phyloP scores from a whole-genome alignment of 352 stramenopile genomes.

The Pythium volutum region DNA sequence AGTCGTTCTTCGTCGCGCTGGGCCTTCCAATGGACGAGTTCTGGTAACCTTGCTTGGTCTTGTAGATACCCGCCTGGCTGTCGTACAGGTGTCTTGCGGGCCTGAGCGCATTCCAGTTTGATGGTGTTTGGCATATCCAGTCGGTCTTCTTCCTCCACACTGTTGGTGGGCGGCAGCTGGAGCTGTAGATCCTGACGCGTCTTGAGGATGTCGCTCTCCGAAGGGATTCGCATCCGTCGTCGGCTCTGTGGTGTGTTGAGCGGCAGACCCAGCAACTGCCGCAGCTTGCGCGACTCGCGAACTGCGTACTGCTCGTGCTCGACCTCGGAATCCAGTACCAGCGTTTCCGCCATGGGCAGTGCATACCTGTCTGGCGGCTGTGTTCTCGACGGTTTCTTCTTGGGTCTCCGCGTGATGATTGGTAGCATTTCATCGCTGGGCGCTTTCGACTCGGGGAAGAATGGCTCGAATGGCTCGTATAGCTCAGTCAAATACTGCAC shows the following conservation, averaged over 20 bases:
- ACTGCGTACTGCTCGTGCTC: conserved; percentile 23
- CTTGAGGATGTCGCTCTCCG: conserved; percentile 26
- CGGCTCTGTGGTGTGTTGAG: conserved; percentile 15
- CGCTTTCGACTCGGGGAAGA: conserved; percentile 37
- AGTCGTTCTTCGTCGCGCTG: conserved; percentile 1
- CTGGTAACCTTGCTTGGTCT: conserved; percentile 7
- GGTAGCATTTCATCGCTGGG: conserved; percentile 53
- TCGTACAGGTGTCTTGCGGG: background rate
- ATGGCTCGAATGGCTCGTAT: conserved; percentile 56
- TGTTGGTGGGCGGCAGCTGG: conserved; percentile 6
- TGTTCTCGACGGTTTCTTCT: background rate
- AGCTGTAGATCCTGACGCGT: conserved; percentile 19
- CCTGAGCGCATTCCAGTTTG: background rate
- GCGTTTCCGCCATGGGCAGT: conserved; percentile 17
- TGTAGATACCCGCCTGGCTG: conserved; percentile 1
- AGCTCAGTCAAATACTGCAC: conserved; percentile 41
- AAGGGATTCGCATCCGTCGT: conserved; percentile 22
- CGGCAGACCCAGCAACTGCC: conserved; percentile 23
- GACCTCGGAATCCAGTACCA: conserved; percentile 19
- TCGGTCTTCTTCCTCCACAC: conserved; percentile 21
- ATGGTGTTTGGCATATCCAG: background rate
- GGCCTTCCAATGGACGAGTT: conserved; percentile 18
- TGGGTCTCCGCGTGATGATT: conserved; percentile 32
- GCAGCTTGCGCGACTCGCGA: conserved; percentile 28
- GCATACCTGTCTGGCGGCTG: conserved; percentile 9